Evolutionary conservation across 306 rosid genomes (phyloP).

Genomic region (Erythrophleum fordii): DNA sequence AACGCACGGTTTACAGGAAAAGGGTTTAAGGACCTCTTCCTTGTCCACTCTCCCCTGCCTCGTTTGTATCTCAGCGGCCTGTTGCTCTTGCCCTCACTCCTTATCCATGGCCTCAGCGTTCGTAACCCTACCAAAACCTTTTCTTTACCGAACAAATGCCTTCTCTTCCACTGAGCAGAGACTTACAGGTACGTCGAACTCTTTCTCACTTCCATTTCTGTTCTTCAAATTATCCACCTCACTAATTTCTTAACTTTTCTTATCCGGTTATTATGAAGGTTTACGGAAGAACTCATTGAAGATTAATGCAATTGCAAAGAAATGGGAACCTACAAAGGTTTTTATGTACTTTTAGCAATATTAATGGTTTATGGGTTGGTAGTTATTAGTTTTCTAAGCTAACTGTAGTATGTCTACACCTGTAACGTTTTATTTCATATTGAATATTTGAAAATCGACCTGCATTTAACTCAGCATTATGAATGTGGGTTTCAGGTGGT

Average conservation of each 20-base stretch:
- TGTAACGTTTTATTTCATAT: neutral
- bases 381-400: neutral
- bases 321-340: slow-evolving; percentile 81
- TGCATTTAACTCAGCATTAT: slow-evolving; percentile 26
- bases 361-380: neutral
- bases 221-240: slow-evolving; percentile 12
- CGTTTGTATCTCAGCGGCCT: neutral
- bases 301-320: slow-evolving; percentile 61
- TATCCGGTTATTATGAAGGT: slow-evolving; percentile 49
- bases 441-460: neutral
- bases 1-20: neutral
- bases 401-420: neutral
- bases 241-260: slow-evolving; percentile 1
- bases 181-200: slow-evolving; percentile 48
- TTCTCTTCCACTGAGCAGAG: slow-evolving; percentile 50
- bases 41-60: neutral
- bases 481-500: slow-evolving; percentile 63
- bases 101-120: slow-evolving; percentile 82
- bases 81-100: neutral
- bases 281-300: slow-evolving; percentile 58
- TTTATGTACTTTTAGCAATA: neutral
- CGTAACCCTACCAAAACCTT: slow-evolving; percentile 59
- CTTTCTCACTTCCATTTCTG: neutral
- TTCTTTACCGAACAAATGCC: slow-evolving; percentile 47
- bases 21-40: slow-evolving; percentile 15